Conservation (phyloP, 495 filamentous ascomycete genomes). For the Xylaria venustula region DNA sequence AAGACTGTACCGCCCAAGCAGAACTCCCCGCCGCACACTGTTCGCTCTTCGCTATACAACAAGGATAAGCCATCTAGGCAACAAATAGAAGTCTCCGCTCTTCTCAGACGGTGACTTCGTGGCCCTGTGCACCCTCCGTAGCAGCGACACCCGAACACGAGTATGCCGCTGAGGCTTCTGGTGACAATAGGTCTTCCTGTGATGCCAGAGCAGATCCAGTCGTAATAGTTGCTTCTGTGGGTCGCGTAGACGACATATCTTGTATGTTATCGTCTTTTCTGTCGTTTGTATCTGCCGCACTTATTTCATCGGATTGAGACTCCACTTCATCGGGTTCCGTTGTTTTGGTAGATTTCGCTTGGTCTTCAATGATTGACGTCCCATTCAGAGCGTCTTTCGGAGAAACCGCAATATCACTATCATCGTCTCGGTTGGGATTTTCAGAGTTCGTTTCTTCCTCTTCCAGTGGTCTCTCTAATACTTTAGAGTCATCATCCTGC, state of each 20-base stretch:
- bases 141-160: constrained; percentile 8
- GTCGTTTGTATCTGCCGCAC: constrained; percentile 16
- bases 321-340: not conserved
- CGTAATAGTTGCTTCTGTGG: constrained; percentile 18
- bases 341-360: not conserved
- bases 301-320: not conserved
- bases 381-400: not conserved
- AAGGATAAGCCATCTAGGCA: not conserved
- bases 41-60: constrained; percentile 12
- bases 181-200: not conserved
- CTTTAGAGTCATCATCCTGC: not conserved
- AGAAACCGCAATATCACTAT: not conserved
- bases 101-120: not conserved
- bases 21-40: not conserved
- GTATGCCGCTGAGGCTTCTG: constrained; percentile 3
- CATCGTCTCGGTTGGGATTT: not conserved
- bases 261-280: constrained; percentile 10
- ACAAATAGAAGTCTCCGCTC: not conserved
- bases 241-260: constrained; percentile 17
- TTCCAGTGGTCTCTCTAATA: not conserved
- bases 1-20: not conserved
- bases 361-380: not conserved
- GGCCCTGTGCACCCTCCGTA: not conserved
- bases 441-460: not conserved
- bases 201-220: not conserved